A percentile compares a stretch with the other conserved stretches of the same genome.
Conservation (phyloP, 495 filamentous ascomycete species). For the Chaetomium fimeti region DNA sequence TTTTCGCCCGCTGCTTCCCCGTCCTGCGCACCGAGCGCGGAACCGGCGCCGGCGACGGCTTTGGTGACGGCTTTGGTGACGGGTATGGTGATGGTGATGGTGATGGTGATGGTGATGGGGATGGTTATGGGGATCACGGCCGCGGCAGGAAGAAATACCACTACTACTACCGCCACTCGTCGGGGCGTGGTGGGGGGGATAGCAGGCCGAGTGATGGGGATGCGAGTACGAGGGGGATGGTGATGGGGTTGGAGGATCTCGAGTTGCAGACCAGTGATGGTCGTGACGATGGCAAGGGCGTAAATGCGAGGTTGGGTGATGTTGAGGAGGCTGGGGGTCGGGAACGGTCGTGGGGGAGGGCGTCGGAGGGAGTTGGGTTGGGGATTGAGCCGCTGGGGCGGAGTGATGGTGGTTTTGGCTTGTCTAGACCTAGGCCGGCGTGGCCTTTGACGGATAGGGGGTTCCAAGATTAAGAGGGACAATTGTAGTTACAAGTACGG, state of each 20-base stretch:
- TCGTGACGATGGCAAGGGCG: constrained; percentile 30
- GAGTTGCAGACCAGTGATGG: constrained; percentile 26
- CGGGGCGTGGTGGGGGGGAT: constrained; percentile 17
- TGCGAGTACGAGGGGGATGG: constrained; percentile 10
- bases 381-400: constrained; percentile 27
- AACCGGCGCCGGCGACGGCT: neutral
- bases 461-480: constrained; percentile 28
- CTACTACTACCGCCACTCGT: constrained; percentile 28
- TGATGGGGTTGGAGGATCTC: constrained; percentile 16
- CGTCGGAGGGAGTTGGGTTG: constrained; percentile 18
- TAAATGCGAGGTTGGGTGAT: neutral
- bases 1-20: constrained; percentile 45
- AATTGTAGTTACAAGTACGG: neutral
- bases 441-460: constrained; percentile 8
- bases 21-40: constrained; percentile 28
- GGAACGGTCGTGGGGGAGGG: neutral
- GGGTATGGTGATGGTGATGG: constrained; percentile 9
- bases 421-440: neutral
- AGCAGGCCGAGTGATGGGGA: constrained; percentile 3
- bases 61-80: neutral
- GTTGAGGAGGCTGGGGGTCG: neutral
- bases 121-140: constrained; percentile 6
- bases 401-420: constrained; percentile 28
- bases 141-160: constrained; percentile 10
- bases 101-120: no score